These are phyloP conservation scores for Cryptomeria japonica DNA, from an alignment of 75 land plant species.

Conservation along the genomic window DNA sequence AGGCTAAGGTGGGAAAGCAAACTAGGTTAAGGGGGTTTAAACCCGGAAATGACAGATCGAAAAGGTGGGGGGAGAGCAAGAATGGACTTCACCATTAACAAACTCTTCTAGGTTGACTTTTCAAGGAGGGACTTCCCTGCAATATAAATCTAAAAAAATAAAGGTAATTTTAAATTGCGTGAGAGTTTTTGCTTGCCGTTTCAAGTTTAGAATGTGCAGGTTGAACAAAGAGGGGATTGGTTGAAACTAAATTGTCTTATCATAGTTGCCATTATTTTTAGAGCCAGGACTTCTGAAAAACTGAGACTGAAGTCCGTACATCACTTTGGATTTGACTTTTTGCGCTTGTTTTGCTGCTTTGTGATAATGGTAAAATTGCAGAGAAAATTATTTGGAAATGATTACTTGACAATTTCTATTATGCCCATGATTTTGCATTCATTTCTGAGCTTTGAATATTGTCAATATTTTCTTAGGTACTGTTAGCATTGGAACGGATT, in stretches of 20 bases:
- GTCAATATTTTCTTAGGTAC: conserved; percentile 33
- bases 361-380: neutral
- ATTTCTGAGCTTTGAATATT: neutral
- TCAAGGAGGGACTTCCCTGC: neutral
- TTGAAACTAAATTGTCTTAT: neutral
- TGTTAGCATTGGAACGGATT: conserved; percentile 61
- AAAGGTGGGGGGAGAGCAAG: no score
- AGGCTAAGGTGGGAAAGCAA: no score
- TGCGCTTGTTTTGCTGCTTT: neutral
- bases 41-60: no score
- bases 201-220: neutral
- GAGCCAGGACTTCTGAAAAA: neutral
- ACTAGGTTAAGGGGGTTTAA: no score
- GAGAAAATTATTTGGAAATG: neutral
- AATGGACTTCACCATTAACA: neutral
- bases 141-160: no score
- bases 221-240: neutral
- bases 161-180: neutral
- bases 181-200: neutral
- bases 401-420: neutral
- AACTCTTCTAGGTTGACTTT: no score
- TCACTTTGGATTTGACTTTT: neutral
- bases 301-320: neutral
- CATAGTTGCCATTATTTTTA: neutral
- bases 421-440: conserved; percentile 4